phyloP scores from a whole-genome alignment of 192 early-diverging fungal species.

The Endogone sp. region DNA sequence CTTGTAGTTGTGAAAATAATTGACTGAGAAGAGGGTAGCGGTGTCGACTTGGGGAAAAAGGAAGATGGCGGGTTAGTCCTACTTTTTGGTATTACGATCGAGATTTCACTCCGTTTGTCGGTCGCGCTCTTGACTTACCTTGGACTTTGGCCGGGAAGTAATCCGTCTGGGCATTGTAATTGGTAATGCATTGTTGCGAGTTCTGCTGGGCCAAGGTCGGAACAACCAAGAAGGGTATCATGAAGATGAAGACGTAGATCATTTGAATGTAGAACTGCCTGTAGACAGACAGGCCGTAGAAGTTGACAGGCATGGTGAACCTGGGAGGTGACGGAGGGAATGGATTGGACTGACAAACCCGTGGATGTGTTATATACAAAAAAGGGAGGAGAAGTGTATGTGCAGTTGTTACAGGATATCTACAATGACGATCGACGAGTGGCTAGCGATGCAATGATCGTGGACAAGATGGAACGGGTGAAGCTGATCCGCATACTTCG shows the following conservation, averaged over 20 bases:
- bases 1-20: conserved; percentile 64
- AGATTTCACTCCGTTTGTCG: conserved; percentile 1
- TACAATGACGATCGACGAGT: too few species aligned
- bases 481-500: too few species aligned
- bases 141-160: conserved; percentile 43
- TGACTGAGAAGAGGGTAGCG: conserved; percentile 55
- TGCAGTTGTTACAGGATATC: too few species aligned
- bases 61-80: background rate
- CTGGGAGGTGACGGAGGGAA: conserved; percentile 17
- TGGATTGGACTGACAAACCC: conserved; percentile 11
- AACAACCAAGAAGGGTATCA: conserved; percentile 21
- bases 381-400: background rate
- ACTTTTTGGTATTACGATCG: background rate
- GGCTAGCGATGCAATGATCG: too few species aligned
- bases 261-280: conserved; percentile 37
- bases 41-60: conserved; percentile 33
- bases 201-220: conserved; percentile 26
- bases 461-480: too few species aligned
- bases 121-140: conserved; percentile 23
- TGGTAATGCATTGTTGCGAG: conserved; percentile 20
- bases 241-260: conserved; percentile 30
- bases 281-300: conserved; percentile 35
- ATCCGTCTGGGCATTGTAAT: conserved; percentile 34
- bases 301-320: conserved; percentile 35
- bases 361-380: background rate